phyloP scores from a whole-genome alignment of 345 rosid species.

The Boechera stricta region DNA sequence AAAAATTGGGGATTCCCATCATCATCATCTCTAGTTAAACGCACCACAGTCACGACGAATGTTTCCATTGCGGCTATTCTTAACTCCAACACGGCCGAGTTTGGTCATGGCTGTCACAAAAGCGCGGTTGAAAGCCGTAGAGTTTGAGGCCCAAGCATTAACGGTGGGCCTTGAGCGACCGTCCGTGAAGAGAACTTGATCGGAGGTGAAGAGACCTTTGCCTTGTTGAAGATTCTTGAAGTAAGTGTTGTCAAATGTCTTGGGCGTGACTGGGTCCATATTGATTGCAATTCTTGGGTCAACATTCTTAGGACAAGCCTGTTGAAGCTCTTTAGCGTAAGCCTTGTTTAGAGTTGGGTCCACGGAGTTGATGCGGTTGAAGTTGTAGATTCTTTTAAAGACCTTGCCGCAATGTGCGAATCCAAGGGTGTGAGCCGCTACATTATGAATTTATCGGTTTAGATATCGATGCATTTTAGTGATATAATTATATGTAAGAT shows the following conservation, averaged over 20 bases:
- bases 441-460: neutral
- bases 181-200: slow-evolving; percentile 68
- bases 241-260: slow-evolving; percentile 65
- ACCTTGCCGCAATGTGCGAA: slow-evolving; percentile 72
- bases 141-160: slow-evolving; percentile 55
- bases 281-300: slow-evolving; percentile 71
- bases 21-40: slow-evolving; percentile 44
- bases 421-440: slow-evolving; percentile 81
- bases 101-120: slow-evolving; percentile 66
- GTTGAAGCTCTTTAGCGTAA: slow-evolving; percentile 60
- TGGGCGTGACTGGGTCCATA: slow-evolving; percentile 76
- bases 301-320: slow-evolving; percentile 69
- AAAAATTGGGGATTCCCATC: neutral
- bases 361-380: slow-evolving; percentile 50
- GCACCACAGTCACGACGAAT: slow-evolving; percentile 61
- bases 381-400: slow-evolving; percentile 62
- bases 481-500: neutral
- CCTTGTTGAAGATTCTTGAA: slow-evolving; percentile 73
- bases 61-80: slow-evolving; percentile 61
- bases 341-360: slow-evolving; percentile 64
- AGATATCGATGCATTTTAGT: neutral
- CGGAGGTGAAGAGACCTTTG: slow-evolving; percentile 76
- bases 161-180: slow-evolving; percentile 61
- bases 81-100: slow-evolving; percentile 70
- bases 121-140: slow-evolving; percentile 56